phyloP scores from a whole-genome alignment of 345 rosid genomes.

The Salix suchowensis region DNA sequence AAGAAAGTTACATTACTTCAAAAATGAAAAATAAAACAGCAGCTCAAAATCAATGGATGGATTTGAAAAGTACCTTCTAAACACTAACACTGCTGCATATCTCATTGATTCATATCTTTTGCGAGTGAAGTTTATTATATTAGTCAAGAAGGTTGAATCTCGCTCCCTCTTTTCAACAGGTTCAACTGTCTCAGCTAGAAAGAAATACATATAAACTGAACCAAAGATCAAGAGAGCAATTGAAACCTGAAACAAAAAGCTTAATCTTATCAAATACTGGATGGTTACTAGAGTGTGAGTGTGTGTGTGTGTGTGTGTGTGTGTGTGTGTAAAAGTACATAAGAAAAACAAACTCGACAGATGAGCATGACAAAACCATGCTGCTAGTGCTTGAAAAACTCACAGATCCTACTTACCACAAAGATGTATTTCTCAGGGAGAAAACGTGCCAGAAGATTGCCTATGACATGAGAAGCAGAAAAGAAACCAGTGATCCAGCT shows the following conservation, averaged over 20 bases:
- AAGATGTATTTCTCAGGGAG: slow-evolving; percentile 51
- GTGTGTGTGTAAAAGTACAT: not conserved
- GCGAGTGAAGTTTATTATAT: slow-evolving; percentile 19
- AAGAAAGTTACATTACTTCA: not conserved
- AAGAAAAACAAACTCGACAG: not conserved
- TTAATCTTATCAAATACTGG: not conserved
- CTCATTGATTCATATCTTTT: slow-evolving; percentile 40
- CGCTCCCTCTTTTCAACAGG: slow-evolving; percentile 25
- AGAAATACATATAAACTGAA: slow-evolving; percentile 42
- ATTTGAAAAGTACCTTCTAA: slow-evolving; percentile 30
- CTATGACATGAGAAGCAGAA: slow-evolving; percentile 51
- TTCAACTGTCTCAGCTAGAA: slow-evolving; percentile 37
- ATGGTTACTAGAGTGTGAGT: not conserved
- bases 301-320: no score
- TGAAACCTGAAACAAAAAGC: slow-evolving; percentile 37
- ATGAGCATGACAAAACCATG: not conserved
- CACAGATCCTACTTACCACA: slow-evolving; percentile 21
- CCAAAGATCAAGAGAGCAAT: slow-evolving; percentile 39
- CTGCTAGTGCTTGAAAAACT: not conserved
- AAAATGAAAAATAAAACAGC: not conserved
- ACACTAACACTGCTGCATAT: slow-evolving; percentile 36
- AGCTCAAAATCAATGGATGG: not conserved
- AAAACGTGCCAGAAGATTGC: slow-evolving; percentile 43
- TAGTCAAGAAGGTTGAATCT: slow-evolving; percentile 27
- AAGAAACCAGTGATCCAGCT: slow-evolving; percentile 57